Evolutionary conservation across 2,329 filamentous ascomycete genomes (phyloP).

Genomic region (Trichoderma afroharzianum): DNA sequence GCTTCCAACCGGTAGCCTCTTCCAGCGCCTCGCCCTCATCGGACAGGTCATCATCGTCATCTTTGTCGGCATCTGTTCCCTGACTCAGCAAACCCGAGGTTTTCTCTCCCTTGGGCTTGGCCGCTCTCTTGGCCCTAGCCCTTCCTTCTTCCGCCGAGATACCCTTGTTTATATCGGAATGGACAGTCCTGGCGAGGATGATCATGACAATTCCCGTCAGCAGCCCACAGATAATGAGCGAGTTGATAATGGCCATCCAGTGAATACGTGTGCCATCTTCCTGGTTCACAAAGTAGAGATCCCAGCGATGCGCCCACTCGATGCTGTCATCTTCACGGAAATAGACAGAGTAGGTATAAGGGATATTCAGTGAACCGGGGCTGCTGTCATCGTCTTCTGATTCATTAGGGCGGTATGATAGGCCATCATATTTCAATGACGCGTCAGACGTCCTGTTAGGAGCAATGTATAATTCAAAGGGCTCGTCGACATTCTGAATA

Average conservation of each 20-base stretch:
- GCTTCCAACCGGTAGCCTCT: constrained; percentile 83
- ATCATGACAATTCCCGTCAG: constrained; percentile 76
- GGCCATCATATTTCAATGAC: constrained; percentile 49
- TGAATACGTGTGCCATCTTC: constrained; percentile 78
- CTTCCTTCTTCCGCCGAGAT: constrained; percentile 64
- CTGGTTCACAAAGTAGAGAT: constrained; percentile 85
- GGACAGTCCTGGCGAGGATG: constrained; percentile 74
- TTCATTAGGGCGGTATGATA: constrained; percentile 51
- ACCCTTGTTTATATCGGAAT: constrained; percentile 74
- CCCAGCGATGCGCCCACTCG: constrained; percentile 83
- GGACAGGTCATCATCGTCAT: constrained; percentile 59
- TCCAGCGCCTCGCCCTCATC: constrained; percentile 61
- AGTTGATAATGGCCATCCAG: constrained; percentile 86
- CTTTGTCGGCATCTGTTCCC: constrained; percentile 47
- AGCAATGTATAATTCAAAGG: constrained; percentile 66
- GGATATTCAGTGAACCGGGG: constrained; percentile 65
- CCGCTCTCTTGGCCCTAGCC: constrained; percentile 52
- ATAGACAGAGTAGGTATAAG: constrained; percentile 87
- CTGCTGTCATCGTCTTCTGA: constrained; percentile 56
- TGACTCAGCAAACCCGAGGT: constrained; percentile 58
- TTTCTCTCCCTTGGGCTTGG: constrained; percentile 45
- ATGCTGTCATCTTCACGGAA: constrained; percentile 77
- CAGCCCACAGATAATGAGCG: constrained; percentile 75
- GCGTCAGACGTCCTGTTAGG: constrained; percentile 55
- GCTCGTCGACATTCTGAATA: constrained; percentile 58